Evolutionary conservation across 1,284 basidiomycete species (phyloP), one percentile per base, ranked within the genome.

Genomic region (Rhodotorula sp.): DNA sequence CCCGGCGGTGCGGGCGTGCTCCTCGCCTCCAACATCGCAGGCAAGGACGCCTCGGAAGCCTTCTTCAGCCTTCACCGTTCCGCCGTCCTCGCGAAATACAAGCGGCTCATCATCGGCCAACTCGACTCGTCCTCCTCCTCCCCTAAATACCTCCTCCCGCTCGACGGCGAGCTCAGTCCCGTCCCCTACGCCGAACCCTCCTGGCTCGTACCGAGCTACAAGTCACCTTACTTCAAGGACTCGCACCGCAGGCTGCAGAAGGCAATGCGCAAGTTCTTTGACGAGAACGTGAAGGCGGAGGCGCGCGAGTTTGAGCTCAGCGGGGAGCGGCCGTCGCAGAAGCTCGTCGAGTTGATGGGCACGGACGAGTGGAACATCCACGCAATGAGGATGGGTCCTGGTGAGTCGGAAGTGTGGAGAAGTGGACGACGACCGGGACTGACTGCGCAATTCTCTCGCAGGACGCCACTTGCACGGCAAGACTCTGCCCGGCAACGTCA

Each of bases 171-270:
- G 3, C 68, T 71, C 30, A 74, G 86, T 77, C 81, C 84, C 70
- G 89, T 93, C 0, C 92, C 91, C 2, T 91, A 91, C 77, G 90
- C 86, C 24, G 92, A 94, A 77, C 90, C 91, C 20, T 87, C 87
- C 2, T 94, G 90, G 90, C 86, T 96, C 51, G 83, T 51, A 59
- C 82, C 29, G 81, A 85, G 9, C 0, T 94, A 88, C 82, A 84
- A 86, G 76, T 89, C 85, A 69, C 90, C 93, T 0, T 97, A 94
- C 80, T 94, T 90, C 82, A 88, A 84, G 80, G 78, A 80, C 55
- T 79, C 79, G 2, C 83, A 84, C 75, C 78, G 79, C 19, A 72
- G 70, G 3, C 72, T 84, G 17, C 82, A 82, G 70, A 79, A 80
- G 68, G 71, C 66, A 22, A 77, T 78, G 73, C 68, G 78, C 24